Conservation (phyloP, 768 basidiomycete genomes). For the Postia placenta region DNA sequence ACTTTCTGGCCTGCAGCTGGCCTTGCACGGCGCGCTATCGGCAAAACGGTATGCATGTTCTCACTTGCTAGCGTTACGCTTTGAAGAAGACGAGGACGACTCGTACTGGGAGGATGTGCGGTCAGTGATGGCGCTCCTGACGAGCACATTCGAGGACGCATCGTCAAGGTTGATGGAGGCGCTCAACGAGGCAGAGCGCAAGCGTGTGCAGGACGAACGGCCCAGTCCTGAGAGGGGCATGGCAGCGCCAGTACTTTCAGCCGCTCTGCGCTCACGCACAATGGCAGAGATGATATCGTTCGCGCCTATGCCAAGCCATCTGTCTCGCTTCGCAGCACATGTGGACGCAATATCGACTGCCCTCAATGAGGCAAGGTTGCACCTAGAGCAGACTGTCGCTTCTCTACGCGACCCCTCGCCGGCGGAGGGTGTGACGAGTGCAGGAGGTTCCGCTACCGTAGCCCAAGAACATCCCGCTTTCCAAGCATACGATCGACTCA, state of each 20-base stretch:
- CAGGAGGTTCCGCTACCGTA: constrained; percentile 4
- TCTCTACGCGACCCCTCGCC: constrained; percentile 37
- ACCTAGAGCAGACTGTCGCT: constrained; percentile 58
- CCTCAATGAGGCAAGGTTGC: constrained; percentile 63
- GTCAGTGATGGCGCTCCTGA: constrained; percentile 65
- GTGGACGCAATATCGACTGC: constrained; percentile 64
- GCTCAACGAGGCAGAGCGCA: constrained; percentile 52
- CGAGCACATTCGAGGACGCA: constrained; percentile 60
- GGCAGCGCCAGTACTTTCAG: not conserved
- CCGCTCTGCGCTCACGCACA: constrained; percentile 5
- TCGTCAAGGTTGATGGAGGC: constrained; percentile 56
- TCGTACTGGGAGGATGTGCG: constrained; percentile 84
- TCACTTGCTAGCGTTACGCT: constrained; percentile 74
- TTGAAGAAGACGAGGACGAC: constrained; percentile 60
- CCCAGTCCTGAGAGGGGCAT: constrained; percentile 28
- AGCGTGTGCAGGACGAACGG: constrained; percentile 44
- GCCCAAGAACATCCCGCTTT: constrained; percentile 38
- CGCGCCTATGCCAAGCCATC: constrained; percentile 67
- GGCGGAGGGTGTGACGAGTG: constrained; percentile 1
- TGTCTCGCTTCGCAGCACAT: constrained; percentile 68
- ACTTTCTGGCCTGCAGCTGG: constrained; percentile 51
- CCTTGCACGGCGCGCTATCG: constrained; percentile 60
- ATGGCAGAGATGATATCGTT: constrained; percentile 40
- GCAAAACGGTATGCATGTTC: constrained; percentile 75
- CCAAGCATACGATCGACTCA: constrained; percentile 67